These are phyloP conservation scores for Dothistroma pini DNA, from an alignment of 2,329 filamentous ascomycete genomes.

Conservation along the genomic window DNA sequence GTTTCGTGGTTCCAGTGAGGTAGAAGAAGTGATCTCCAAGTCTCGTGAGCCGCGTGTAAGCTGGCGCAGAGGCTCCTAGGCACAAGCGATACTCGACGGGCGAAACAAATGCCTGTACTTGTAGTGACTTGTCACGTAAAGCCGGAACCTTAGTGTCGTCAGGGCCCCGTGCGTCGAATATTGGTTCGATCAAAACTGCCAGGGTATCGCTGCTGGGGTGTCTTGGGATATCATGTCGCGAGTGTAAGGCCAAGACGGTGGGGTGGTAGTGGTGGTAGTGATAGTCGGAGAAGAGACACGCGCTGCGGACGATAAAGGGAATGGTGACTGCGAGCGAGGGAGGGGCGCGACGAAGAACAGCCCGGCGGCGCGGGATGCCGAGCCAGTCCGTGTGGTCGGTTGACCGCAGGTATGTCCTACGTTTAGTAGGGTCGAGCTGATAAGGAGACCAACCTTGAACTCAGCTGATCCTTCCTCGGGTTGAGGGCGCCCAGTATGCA, in stretches of 20 bases:
- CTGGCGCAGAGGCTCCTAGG: slow-evolving; percentile 4
- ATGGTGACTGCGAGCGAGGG: not conserved
- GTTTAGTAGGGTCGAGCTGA: not conserved
- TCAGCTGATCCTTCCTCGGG: not conserved
- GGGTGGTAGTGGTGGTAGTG: not conserved
- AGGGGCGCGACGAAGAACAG: not conserved
- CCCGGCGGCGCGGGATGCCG: not conserved
- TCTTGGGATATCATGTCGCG: not conserved
- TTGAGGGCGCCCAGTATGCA: too few relatives aligned
- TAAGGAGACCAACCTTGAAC: not conserved
- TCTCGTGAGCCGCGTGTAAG: slow-evolving; percentile 11
- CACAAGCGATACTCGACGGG: not conserved
- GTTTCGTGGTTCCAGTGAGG: slow-evolving; percentile 16
- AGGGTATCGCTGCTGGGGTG: not conserved
- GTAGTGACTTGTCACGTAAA: slow-evolving; percentile 2
- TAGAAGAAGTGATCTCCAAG: slow-evolving; percentile 11
- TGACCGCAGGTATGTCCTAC: not conserved
- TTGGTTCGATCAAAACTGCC: slow-evolving; percentile 7
- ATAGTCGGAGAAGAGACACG: not conserved
- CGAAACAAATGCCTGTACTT: not conserved
- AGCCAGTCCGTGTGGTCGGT: not conserved
- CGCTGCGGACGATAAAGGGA: not conserved
- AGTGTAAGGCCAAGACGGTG: not conserved
- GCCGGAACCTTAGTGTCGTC: not conserved
- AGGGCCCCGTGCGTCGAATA: slow-evolving; percentile 1